Base-by-base conservation (phyloP, 2,329 filamentous ascomycete genomes). In the Berkeleyomyces rouxiae region DNA sequence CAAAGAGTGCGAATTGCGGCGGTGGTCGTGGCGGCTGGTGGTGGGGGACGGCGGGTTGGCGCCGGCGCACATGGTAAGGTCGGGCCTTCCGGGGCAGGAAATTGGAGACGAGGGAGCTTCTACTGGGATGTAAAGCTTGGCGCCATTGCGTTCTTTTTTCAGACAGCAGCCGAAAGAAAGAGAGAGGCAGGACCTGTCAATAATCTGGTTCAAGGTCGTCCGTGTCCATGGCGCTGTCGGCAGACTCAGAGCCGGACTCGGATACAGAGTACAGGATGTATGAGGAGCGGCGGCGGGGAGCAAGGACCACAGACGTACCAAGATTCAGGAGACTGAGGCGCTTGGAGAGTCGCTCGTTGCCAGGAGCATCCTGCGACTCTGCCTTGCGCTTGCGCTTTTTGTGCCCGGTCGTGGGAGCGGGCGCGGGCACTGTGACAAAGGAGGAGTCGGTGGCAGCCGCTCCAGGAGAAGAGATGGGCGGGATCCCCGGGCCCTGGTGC, bases 261-360 rank as follows among this genome's bases (percentile, higher is more conserved):
- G 46, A 62, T 47, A 57, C 49, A 46, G 63, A 64, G 42, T 62
- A 59, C 42, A 59, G 39, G 49, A 49, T 55, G 37, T 46, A 64
- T 31, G 57, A 59, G 42, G 59, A 61, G 43, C 63, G 61, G 47
- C 58, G 40, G 37, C 61, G 51, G 40, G 60, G 64, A 65, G 59
- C 42, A 58, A 60, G 63, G 9, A 66, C 47, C 59, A 58, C 58
- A 51, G 63, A 72, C 77, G 63, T 82, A 93, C 90, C 87, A 67
- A 96, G 75, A 71, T 91, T 90, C 62, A 96, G 79, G 60, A 88
- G 77, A 71, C 89, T 88, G 72, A 96, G 79, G 67, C 87, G 82
- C 76, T 96, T 96, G 57, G 87, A 86, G 66, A 96, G 80, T 61
- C 90, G 85, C 74, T 95, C 82, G 67, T 82, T 83, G 69, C 82